Evolutionary conservation across 768 basidiomycete species (phyloP), one percentile per base, ranked within the genome.

Genomic region (Termitomyces sp.): DNA sequence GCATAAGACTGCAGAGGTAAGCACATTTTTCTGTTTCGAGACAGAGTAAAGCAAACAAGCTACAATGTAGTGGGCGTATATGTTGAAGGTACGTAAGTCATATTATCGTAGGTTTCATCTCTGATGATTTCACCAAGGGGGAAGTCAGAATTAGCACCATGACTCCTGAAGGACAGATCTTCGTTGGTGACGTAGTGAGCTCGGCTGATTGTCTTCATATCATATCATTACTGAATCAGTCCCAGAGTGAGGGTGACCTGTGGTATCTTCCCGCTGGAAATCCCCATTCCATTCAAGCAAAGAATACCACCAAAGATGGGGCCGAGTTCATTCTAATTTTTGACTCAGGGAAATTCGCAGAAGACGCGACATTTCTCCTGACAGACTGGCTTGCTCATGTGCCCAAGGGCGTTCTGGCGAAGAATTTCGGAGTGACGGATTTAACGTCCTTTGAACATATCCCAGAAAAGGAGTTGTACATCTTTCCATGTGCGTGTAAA

Each of bases 351-450:
- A 60, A 68, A 11, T 87, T 87, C 65, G 80, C 77, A 36, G 86
- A 86, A 69, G 85, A 86, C 51, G 68, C 76, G 3, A 87, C 86
- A 1, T 87, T 87, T 68, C 74, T 82, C 25, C 72, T 86, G 17
- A 82, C 86, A 60, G 87, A 89, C 61, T 89, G 88, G 86, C 74
- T 88, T 29, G 77, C 87, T 3, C 88, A 89, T 65, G 74, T 82
- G 17, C 83, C 83, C 29, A 75, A 69, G 29, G 63, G 52, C 20
- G 80, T 83, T 2, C 71, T 88, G 2, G 85, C 85, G 15, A 87
- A 87, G 73, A 89, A 88, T 70, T 88, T 89, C 68, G 79, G 81
- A 42, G 68, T 77, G 6, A 67, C 71, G 52, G 72, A 81, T 42
- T 52, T 76, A 25, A 63, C 66, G 12, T 75, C 79, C 3, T 86